phyloP scores from a whole-genome alignment of 768 basidiomycete genomes.

The Phylloporus sp. region DNA sequence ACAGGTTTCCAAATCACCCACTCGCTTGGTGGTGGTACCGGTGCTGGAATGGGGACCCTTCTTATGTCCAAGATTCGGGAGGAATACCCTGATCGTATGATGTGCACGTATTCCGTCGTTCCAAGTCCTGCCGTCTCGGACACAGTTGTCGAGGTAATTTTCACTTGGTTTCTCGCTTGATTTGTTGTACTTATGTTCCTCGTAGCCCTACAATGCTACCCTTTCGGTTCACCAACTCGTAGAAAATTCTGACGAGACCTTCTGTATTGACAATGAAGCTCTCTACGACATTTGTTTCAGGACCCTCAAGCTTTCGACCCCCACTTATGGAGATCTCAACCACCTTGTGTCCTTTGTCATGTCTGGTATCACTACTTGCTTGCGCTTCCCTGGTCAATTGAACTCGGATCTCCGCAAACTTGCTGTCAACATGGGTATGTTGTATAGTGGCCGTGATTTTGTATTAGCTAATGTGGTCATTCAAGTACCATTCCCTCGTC shows the following conservation, averaged over 20 bases:
- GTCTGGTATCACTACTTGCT: slow-evolving; percentile 97
- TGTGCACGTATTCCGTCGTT: slow-evolving; percentile 99
- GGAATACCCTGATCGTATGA: slow-evolving; percentile 99
- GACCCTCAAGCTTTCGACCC: slow-evolving; percentile 92
- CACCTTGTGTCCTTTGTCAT: slow-evolving; percentile 97
- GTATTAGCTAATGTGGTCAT: slow-evolving; percentile 2
- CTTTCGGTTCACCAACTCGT: slow-evolving; percentile 98
- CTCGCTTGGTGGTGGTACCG: slow-evolving; percentile 98
- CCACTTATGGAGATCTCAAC: slow-evolving; percentile 97
- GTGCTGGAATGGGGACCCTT: slow-evolving; percentile 99
- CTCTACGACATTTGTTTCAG: slow-evolving; percentile 99
- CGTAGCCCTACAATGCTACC: slow-evolving; percentile 94
- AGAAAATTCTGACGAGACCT: slow-evolving; percentile 99
- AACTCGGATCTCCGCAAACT: slow-evolving; percentile 98
- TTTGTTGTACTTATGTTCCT: neutral
- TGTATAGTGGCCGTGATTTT: neutral
- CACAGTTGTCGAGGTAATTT: slow-evolving; percentile 87
- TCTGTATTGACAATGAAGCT: slow-evolving; percentile 99
- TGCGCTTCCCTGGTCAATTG: slow-evolving; percentile 99
- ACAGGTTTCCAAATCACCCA: slow-evolving; percentile 98
- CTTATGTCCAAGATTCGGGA: slow-evolving; percentile 98
- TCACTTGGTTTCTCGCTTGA: neutral
- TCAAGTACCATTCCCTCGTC: slow-evolving; percentile 96
- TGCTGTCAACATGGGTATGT: slow-evolving; percentile 96
- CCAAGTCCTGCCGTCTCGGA: slow-evolving; percentile 97